Evolutionary conservation across 2,329 filamentous ascomycete genomes (phyloP), one percentile per base, ranked within the genome.

Genomic region (Aspergillus sp.): DNA sequence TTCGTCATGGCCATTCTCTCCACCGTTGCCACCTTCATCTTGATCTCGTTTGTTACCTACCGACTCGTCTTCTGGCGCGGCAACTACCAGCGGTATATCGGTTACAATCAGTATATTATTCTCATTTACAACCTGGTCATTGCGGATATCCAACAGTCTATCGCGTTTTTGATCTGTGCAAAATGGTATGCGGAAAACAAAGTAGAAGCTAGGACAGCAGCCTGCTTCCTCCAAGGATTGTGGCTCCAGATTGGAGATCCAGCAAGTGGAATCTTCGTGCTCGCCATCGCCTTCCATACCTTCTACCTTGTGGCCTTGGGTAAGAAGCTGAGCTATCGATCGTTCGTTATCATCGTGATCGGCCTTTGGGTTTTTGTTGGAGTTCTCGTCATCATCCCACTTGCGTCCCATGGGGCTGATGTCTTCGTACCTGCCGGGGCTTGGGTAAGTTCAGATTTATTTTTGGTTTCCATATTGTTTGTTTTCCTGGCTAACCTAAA

Each of bases 231-330:
- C 1, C 81, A 84, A 60, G 81, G 76, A 3, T 77, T 81, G 67
- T 78, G 81, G 61, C 67, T 83, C 4, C 80, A 83, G 53, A 74
- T 82, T 45, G 81, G 81, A 24, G 81, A 83, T 59, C 75, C 82
- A 5, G 72, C 77, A 5, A 79, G 78, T 62, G 80, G 80, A n/a
- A 73, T 83, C 52, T 81, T 83, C 62, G 78, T 83, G 49, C 69
- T 83, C 5, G 78, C 80, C 9, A 83, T 83, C 63, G 81, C 81
- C 11, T 66, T 82, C n/a, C 81, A 83, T 59, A 84, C 81, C 0
- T 82, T 80, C 66, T 61, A 80, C 54, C 72, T 79, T 7, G 76
- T 83, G 7, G 74, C 81, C 8, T 75, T 76, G 61, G 78, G 80
- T 9, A 74, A 73, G 45, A 79, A 79, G 51, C 60, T 82, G 62